Conservation (phyloP, 164 flowering plant species). For the Annona squamosa region DNA sequence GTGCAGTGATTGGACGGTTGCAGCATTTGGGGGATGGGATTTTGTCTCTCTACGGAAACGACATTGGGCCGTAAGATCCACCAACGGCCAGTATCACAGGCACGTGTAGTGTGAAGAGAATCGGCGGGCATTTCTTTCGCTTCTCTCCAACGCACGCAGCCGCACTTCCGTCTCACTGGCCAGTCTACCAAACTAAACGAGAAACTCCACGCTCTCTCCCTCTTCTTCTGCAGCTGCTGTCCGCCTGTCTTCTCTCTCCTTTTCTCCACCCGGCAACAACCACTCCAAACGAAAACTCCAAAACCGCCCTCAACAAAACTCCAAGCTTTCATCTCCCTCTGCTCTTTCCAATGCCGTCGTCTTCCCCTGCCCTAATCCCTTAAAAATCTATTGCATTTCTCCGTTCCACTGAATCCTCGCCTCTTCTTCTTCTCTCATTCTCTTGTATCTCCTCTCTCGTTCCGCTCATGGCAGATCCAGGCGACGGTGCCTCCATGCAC, state of each 20-base stretch:
- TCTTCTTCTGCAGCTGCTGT: background rate
- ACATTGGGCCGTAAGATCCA: no score
- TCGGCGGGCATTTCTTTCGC: no score
- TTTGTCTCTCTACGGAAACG: no score
- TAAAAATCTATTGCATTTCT: background rate
- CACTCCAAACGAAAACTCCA: background rate
- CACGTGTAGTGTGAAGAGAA: no score
- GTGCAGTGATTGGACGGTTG: no score
- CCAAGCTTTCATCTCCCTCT: background rate
- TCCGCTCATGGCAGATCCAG: slow-evolving; percentile 23
- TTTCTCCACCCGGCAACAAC: background rate
- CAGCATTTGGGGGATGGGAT: no score
- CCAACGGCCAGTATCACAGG: no score
- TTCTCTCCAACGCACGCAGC: background rate
- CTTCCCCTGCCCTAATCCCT: background rate
- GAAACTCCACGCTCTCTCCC: background rate
- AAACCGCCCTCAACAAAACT: background rate
- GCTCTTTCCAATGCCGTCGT: slow-evolving; percentile 6
- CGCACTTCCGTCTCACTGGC: background rate
- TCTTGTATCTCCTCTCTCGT: background rate
- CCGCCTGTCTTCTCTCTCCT: background rate
- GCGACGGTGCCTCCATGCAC: slow-evolving; percentile 11
- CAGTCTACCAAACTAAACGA: background rate
- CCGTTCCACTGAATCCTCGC: no score
- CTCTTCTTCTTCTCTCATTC: background rate